A percentile compares a stretch with the other conserved stretches of the same genome.
Evolutionary conservation across 2,329 filamentous ascomycete genomes (phyloP).

Genomic region (Cordyceps cicadae): DNA sequence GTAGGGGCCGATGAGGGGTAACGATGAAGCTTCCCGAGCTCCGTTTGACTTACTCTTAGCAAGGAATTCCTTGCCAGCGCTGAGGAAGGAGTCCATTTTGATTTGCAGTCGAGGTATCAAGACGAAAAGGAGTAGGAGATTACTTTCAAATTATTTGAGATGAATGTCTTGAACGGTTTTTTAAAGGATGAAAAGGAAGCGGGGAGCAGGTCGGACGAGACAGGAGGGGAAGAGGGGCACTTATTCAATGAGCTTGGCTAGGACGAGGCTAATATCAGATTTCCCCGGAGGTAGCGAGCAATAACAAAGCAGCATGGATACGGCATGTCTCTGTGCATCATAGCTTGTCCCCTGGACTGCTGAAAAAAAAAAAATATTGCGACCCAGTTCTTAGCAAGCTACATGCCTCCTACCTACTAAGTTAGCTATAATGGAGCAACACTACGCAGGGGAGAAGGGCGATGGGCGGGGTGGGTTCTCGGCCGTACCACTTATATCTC

Average conservation of each 20-base stretch:
- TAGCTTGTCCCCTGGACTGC: conserved; percentile 2
- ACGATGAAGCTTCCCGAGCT: not conserved
- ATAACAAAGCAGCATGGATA: not conserved
- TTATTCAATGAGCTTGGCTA: not conserved
- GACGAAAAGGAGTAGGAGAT: not conserved
- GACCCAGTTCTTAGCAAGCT: not conserved
- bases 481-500: not conserved
- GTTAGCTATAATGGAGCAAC: not conserved
- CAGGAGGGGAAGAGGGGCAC: not conserved
- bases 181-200: not conserved
- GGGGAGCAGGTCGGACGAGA: not conserved
- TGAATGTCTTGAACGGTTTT: not conserved
- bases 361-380: conserved; percentile 6
- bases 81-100: conserved; percentile 31
- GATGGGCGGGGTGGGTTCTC: too few species aligned
- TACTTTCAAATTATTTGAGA: not conserved
- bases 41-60: conserved; percentile 6
- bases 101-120: not conserved
- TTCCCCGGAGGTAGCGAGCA: too few species aligned
- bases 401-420: too few species aligned
- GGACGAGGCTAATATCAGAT: not conserved
- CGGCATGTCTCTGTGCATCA: not conserved
- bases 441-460: not conserved
- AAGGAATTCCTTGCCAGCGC: conserved; percentile 30
- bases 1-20: conserved; percentile 3